Evolutionary conservation across 2,329 filamentous ascomycete genomes (phyloP).

Genomic region (Aureobasidium melanogenum): DNA sequence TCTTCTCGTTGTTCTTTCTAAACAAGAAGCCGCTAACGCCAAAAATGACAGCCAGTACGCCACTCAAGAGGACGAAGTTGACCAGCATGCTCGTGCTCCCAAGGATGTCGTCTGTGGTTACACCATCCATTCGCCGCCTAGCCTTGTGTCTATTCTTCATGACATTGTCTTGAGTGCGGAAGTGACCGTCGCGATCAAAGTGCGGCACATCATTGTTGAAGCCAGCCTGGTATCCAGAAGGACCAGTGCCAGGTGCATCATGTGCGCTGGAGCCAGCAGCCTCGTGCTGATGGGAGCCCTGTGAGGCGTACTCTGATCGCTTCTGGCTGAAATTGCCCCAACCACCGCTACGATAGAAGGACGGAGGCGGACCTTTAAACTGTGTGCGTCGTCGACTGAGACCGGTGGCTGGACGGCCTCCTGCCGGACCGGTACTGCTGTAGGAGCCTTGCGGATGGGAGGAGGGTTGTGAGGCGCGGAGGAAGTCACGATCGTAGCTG

Average conservation of each 20-base stretch:
- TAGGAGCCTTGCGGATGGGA: slow-evolving; percentile 42
- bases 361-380: slow-evolving; percentile 80
- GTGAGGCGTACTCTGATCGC: slow-evolving; percentile 37
- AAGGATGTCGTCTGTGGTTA: slow-evolving; percentile 12
- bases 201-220: slow-evolving; percentile 55
- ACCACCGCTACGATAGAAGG: slow-evolving; percentile 74
- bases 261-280: slow-evolving; percentile 14
- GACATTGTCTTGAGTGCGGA: slow-evolving; percentile 60
- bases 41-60: slow-evolving; percentile 21
- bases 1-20: background rate
- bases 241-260: slow-evolving; percentile 24
- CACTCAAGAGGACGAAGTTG: slow-evolving; percentile 26
- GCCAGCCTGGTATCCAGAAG: slow-evolving; percentile 51
- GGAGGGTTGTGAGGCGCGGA: slow-evolving; percentile 27
- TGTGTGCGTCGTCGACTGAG: slow-evolving; percentile 65
- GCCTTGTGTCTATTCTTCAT: slow-evolving; percentile 17
- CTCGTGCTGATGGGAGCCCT: slow-evolving; percentile 23
- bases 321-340: slow-evolving; percentile 61
- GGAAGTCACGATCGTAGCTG: slow-evolving; percentile 67
- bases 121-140: slow-evolving; percentile 16
- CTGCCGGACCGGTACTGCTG: slow-evolving; percentile 47
- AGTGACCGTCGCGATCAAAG: slow-evolving; percentile 68
- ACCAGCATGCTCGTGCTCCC: slow-evolving; percentile 19
- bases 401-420: slow-evolving; percentile 70
- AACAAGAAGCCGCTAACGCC: slow-evolving; percentile 17